Evolutionary conservation across 106 monocot species (phyloP).

Genomic region (Narthecium ossifragum): DNA sequence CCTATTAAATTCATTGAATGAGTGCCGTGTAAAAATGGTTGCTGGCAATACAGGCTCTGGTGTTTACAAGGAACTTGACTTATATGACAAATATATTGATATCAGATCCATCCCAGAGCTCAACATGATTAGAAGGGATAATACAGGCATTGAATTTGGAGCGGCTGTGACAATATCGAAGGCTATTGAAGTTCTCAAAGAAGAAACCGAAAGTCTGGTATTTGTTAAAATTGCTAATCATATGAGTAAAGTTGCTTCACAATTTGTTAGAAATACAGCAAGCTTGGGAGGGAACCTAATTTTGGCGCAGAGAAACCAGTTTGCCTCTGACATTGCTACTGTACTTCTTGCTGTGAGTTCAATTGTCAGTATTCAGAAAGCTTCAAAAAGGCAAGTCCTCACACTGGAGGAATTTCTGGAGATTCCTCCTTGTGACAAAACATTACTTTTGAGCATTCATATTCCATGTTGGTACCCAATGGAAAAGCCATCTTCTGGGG

Average conservation of each 20-base stretch:
- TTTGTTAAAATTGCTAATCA: slow-evolving; percentile 65
- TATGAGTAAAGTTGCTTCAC: slow-evolving; percentile 69
- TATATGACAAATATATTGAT: slow-evolving; percentile 57
- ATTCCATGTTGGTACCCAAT: slow-evolving; percentile 47
- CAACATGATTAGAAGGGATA: slow-evolving; percentile 24
- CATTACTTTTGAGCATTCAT: slow-evolving; percentile 48
- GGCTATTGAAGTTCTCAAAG: slow-evolving; percentile 51
- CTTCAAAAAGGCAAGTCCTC: slow-evolving; percentile 25
- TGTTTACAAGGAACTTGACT: slow-evolving; percentile 48
- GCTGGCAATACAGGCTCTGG: slow-evolving; percentile 68
- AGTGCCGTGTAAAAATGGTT: slow-evolving; percentile 37
- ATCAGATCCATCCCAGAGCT: slow-evolving; percentile 58
- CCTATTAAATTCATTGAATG: slow-evolving; percentile 17
- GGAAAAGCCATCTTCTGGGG: not conserved
- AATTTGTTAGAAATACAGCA: slow-evolving; percentile 69
- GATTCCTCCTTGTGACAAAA: slow-evolving; percentile 32
- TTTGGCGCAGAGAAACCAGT: slow-evolving; percentile 67
- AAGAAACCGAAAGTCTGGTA: slow-evolving; percentile 20
- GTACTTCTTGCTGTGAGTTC: slow-evolving; percentile 66
- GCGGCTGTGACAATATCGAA: slow-evolving; percentile 65
- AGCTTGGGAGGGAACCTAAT: slow-evolving; percentile 82
- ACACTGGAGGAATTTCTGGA: slow-evolving; percentile 59
- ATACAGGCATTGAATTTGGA: slow-evolving; percentile 46
- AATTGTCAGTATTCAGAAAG: slow-evolving; percentile 29
- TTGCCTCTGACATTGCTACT: slow-evolving; percentile 81